phyloP scores from a whole-genome alignment of 1,284 basidiomycete species.

The Vanrija sp. region DNA sequence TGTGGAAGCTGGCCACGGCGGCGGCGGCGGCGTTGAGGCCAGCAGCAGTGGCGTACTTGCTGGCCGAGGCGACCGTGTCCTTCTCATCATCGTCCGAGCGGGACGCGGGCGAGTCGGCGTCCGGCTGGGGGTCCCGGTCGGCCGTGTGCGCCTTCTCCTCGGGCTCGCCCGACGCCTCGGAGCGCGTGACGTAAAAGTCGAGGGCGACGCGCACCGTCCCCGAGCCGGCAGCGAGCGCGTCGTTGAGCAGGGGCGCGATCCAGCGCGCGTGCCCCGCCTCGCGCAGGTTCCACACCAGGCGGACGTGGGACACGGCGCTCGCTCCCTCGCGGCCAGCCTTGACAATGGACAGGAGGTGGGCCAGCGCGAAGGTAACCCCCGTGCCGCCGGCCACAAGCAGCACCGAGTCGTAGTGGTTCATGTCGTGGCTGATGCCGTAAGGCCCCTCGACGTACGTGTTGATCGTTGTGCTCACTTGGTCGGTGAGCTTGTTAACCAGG shows the following conservation, averaged over 20 bases:
- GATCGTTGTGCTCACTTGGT: constrained; percentile 15
- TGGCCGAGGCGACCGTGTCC: background rate
- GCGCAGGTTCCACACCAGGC: constrained; percentile 39
- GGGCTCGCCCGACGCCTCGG: constrained; percentile 7
- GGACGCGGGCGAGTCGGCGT: background rate
- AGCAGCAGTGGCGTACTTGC: background rate
- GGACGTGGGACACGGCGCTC: constrained; percentile 23
- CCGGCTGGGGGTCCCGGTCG: background rate
- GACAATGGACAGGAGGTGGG: constrained; percentile 31
- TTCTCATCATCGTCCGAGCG: constrained; percentile 4
- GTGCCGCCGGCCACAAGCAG: constrained; percentile 43
- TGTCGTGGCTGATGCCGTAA: constrained; percentile 28
- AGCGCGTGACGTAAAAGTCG: constrained; percentile 22
- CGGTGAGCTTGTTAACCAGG: constrained; percentile 22
- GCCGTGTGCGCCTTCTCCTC: background rate
- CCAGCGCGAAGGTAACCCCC: constrained; percentile 35
- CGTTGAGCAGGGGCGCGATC: constrained; percentile 18
- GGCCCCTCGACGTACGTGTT: constrained; percentile 40
- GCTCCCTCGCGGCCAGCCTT: constrained; percentile 21
- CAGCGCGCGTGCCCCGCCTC: constrained; percentile 1
- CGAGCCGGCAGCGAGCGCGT: constrained; percentile 3
- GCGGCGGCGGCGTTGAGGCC: constrained; percentile 3
- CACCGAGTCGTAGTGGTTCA: constrained; percentile 29
- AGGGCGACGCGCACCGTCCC: constrained; percentile 9
- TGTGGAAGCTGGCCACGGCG: constrained; percentile 3